These are phyloP conservation scores for Debaryomyces hansenii DNA, from an alignment of 805 yeast species.

Conservation along the genomic window DNA sequence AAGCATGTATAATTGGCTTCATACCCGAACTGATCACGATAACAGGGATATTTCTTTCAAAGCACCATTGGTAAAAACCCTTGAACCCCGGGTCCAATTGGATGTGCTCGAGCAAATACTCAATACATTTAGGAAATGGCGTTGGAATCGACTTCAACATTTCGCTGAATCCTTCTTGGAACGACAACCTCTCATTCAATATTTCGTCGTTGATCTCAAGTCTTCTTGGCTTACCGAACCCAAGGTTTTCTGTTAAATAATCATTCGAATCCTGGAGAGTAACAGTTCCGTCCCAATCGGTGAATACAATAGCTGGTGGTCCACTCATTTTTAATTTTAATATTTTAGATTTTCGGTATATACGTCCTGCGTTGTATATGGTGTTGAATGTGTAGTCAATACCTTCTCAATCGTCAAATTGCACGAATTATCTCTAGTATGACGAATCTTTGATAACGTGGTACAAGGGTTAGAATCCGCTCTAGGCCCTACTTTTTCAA, in stretches of 20 bases:
- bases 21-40: conserved; percentile 91
- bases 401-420: no score
- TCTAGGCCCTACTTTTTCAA: background rate
- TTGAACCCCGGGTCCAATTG: conserved; percentile 89
- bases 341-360: no score
- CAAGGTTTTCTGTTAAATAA: conserved; percentile 81
- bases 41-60: conserved; percentile 69
- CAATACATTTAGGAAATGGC: conserved; percentile 82
- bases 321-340: background rate
- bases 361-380: no score
- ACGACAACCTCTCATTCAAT: conserved; percentile 62
- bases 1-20: conserved; percentile 84
- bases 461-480: no score
- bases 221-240: conserved; percentile 76
- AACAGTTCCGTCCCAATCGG: conserved; percentile 98
- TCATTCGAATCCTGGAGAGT: conserved; percentile 95
- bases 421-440: no score
- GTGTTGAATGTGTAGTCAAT: no score
- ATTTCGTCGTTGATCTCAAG: conserved; percentile 68
- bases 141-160: conserved; percentile 80
- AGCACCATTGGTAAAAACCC: conserved; percentile 78
- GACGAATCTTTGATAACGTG: no score
- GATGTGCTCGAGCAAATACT: conserved; percentile 60
- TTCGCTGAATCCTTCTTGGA: conserved; percentile 78
- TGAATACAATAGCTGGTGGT: conserved; percentile 75